Evolutionary conservation across 2,329 filamentous ascomycete genomes (phyloP), one percentile per base, ranked within the genome.

Genomic region (Pseudogymnoascus destructans): DNA sequence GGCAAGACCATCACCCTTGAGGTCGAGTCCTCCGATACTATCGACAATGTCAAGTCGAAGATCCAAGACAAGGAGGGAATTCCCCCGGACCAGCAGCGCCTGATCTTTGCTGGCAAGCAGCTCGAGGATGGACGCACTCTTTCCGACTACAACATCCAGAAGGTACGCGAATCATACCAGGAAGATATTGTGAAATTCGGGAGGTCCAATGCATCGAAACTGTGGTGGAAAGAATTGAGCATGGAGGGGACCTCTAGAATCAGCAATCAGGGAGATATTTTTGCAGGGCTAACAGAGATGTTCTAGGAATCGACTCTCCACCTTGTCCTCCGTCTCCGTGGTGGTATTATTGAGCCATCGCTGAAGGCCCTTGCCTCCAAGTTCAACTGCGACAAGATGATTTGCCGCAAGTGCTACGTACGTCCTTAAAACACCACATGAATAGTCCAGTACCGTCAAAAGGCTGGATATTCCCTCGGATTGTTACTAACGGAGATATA

Each of bases 381-480:
- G 84, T 97, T 95, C 85, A 97, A 98, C 87, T 97, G 92, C 87
- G 93, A 97, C 69, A 96, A 96, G 87, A 92, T 92, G 87, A 95
- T 97, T 79, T 97, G 93, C 89, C 92, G 93, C 83, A 97, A 98
- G 88, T 98, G 93, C 87, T 97, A 97, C 79, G 89, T 93, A 85
- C 70, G 87, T 85, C 60, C 52, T 61, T 55, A 32, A 2, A 52
- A 30, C 9, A 52, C 25, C 23, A 27, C n/a, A 17, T 30, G 33
- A 46, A 13, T 15, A 10, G 36, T 9, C 13, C 56, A 42, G 27
- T 30, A 30, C 42, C 9, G 11, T 15, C 21, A 32, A 55, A 40
- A 6, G 5, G 25, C 38, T 17, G 11, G 13, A 21, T 54, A 58
- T 15, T 35, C 32, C 38, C 33, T 52, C 54, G 59, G 33, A 40